These are phyloP conservation scores for Alisma plantagoaquatica DNA, from an alignment of 106 monocot species.

Conservation along the genomic window DNA sequence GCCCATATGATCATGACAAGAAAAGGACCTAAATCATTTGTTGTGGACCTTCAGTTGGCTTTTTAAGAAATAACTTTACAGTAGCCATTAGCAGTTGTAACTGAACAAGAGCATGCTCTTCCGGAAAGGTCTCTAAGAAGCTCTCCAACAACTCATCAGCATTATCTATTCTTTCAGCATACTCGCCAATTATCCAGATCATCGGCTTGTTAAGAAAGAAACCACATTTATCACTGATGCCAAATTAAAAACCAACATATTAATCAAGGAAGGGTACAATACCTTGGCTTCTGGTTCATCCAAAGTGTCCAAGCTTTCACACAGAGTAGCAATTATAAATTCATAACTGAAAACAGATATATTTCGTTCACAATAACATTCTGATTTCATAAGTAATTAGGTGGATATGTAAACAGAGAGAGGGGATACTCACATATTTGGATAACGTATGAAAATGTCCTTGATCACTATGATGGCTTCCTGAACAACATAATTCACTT, in stretches of 20 bases:
- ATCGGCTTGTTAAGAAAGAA: constrained; percentile 96
- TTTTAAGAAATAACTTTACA: constrained; percentile 97
- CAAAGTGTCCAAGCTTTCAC: constrained; percentile 96
- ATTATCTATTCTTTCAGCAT: constrained; percentile 99
- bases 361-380: no score
- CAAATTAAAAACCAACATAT: constrained; percentile 3
- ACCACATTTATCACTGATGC: no score
- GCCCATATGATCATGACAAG: no score
- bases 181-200: constrained; percentile 99
- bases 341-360: constrained; percentile 60
- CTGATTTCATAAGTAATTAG: no score
- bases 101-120: constrained; percentile 91
- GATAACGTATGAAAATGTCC: constrained; percentile 97
- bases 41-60: constrained; percentile 97
- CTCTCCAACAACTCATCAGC: constrained; percentile 99
- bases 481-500: constrained; percentile 98
- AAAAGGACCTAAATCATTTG: constrained; percentile 94
- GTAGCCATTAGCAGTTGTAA: constrained; percentile 92
- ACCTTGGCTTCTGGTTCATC: constrained; percentile 99
- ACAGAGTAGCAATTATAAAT: constrained; percentile 96
- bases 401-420: no score
- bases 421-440: constrained; percentile 65
- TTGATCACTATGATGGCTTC: constrained; percentile 99
- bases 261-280: constrained; percentile 1
- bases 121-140: constrained; percentile 92